Percentiles rank a stretch among this genome's conserved stretches.
These are phyloP conservation scores for Aspergillus brunneoviolaceus DNA, from an alignment of 2,329 filamentous ascomycete species.

Conservation along the genomic window DNA sequence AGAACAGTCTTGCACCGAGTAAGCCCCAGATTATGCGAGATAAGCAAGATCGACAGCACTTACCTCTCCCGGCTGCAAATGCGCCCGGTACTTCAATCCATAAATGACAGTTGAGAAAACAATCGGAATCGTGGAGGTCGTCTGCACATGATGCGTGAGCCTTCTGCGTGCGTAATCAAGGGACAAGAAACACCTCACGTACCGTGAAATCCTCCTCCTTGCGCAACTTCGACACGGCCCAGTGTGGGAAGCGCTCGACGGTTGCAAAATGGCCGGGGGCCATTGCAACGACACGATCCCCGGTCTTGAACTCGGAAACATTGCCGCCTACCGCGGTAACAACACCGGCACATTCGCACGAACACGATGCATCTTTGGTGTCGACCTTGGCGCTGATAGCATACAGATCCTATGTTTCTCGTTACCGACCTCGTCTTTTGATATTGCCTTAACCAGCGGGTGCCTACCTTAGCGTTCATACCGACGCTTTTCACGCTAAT, in stretches of 20 bases:
- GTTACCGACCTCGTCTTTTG: not conserved
- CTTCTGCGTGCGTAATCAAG: not conserved
- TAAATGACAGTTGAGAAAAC: conserved; percentile 4
- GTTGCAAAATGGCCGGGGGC: conserved; percentile 1
- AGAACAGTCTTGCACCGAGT: conserved; percentile 14
- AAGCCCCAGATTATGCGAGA: not conserved
- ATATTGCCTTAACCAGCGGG: too few relatives aligned
- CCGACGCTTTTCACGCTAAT: not conserved
- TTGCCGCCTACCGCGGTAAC: not conserved
- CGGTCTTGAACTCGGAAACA: not conserved
- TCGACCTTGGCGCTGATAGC: not conserved
- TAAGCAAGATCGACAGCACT: not conserved
- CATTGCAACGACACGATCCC: conserved; percentile 9
- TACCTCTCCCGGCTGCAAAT: conserved; percentile 9
- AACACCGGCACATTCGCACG: conserved; percentile 5
- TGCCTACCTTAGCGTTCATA: conserved; percentile 3
- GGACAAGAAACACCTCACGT: not conserved
- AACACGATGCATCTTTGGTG: not conserved
- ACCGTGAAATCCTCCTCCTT: not conserved
- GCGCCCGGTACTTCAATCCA: not conserved
- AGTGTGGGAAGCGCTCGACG: not conserved
- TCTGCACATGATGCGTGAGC: not conserved
- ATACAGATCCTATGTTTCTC: conserved; percentile 2
- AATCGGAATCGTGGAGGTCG: not conserved
- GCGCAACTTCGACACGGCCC: not conserved